phyloP scores from a whole-genome alignment of 2,329 filamentous ascomycete genomes.

The Colletotrichum theobromicola region DNA sequence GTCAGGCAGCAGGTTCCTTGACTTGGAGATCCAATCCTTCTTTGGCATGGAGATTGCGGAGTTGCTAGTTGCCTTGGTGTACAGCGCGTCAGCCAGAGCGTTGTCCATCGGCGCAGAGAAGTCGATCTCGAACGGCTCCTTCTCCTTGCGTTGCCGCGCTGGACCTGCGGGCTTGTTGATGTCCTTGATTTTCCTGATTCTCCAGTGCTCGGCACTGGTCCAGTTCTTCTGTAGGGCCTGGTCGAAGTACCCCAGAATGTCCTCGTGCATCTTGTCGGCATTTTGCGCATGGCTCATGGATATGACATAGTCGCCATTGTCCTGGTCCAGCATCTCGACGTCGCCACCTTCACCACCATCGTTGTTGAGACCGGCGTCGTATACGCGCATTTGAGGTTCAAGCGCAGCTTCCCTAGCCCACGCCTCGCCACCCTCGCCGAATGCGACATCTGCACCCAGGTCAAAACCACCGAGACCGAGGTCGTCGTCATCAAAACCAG shows the following conservation, averaged over 20 bases:
- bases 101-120: slow-evolving; percentile 79
- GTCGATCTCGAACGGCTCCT: slow-evolving; percentile 94
- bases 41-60: slow-evolving; percentile 85
- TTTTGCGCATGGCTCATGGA: slow-evolving; percentile 70
- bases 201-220: slow-evolving; percentile 98
- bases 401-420: slow-evolving; percentile 92
- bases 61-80: slow-evolving; percentile 81
- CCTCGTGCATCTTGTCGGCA: slow-evolving; percentile 79
- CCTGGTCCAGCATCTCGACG: slow-evolving; percentile 65
- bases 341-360: slow-evolving; percentile 58
- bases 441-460: slow-evolving; percentile 75
- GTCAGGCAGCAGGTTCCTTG: slow-evolving; percentile 89
- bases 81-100: slow-evolving; percentile 75
- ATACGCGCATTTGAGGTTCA: slow-evolving; percentile 84
- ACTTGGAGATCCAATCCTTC: slow-evolving; percentile 95
- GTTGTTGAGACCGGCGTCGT: slow-evolving; percentile 65
- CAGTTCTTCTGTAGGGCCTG: slow-evolving; percentile 96
- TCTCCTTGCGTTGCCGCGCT: slow-evolving; percentile 82
- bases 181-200: slow-evolving; percentile 91
- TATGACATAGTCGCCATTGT: slow-evolving; percentile 76
- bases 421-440: slow-evolving; percentile 93
- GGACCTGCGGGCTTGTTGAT: slow-evolving; percentile 66
- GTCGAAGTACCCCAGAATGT: slow-evolving; percentile 98
- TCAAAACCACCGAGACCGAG: slow-evolving; percentile 75
- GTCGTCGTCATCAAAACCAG: slow-evolving; percentile 74